phyloP scores from a whole-genome alignment of 228 moss, liverwort and hornwort species.

The Sphagnum magellanicum region DNA sequence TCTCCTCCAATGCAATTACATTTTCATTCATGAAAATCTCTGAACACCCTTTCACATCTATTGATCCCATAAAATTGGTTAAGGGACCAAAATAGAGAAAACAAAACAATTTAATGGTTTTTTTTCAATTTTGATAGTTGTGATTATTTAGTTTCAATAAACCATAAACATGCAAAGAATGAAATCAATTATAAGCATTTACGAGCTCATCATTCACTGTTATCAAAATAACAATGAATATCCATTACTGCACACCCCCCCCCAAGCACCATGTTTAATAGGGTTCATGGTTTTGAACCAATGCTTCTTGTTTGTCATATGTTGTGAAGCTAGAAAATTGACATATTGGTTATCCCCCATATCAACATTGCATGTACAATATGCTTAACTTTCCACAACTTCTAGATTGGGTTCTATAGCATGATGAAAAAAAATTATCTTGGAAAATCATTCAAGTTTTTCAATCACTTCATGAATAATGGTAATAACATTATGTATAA shows the following conservation, averaged over 20 bases:
- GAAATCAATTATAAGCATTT: too few species aligned
- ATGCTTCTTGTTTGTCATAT: slow-evolving; percentile 2
- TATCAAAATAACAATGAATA: not conserved
- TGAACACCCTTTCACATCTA: too few species aligned
- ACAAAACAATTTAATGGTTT: too few species aligned
- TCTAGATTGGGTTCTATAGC: not conserved
- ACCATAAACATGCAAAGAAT: too few species aligned
- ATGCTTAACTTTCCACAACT: not conserved
- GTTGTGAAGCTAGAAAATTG: not conserved
- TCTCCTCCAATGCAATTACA: too few species aligned
- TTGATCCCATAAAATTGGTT: too few species aligned
- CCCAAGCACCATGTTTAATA: not conserved
- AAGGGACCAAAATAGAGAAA: too few species aligned
- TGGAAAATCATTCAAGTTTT: not conserved
- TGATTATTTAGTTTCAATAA: too few species aligned
- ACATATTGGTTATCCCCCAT: not conserved
- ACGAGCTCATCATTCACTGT: too few species aligned
- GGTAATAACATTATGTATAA: not conserved
- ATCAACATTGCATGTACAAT: not conserved
- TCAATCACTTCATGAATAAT: not conserved
- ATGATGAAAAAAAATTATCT: too few species aligned
- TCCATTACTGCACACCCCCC: not conserved
- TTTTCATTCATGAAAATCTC: too few species aligned
- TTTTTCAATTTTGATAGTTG: too few species aligned
- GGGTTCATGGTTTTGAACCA: not conserved